Conservation (phyloP, 495 filamentous ascomycete genomes). For the Apiosordaria backusii region DNA sequence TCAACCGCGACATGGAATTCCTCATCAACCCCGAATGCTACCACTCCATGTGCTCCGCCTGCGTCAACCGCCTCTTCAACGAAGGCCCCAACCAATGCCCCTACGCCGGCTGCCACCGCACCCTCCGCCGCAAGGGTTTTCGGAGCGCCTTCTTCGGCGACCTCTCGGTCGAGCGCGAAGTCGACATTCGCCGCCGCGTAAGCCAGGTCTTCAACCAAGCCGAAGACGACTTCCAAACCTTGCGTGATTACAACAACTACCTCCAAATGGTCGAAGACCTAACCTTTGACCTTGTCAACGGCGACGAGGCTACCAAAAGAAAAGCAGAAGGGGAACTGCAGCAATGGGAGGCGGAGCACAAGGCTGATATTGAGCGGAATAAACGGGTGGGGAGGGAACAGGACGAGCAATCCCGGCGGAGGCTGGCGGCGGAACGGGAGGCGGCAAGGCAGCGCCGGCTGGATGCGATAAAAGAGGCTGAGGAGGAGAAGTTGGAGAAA, state of each 20-base stretch:
- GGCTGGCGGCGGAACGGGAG: constrained; percentile 42
- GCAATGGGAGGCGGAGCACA: constrained; percentile 65
- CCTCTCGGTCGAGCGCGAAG: constrained; percentile 85
- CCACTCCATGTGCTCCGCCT: constrained; percentile 95
- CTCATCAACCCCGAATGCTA: constrained; percentile 98
- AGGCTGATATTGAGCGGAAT: constrained; percentile 69
- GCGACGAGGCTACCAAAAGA: constrained; percentile 60
- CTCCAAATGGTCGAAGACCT: constrained; percentile 88
- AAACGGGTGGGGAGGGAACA: constrained; percentile 57
- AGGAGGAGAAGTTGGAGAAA: constrained; percentile 52
- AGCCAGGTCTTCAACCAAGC: constrained; percentile 79
- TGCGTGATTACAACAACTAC: constrained; percentile 86
- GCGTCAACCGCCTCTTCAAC: constrained; percentile 91
- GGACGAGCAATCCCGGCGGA: constrained; percentile 43
- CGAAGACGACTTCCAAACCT: constrained; percentile 83
- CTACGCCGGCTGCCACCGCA: constrained; percentile 78
- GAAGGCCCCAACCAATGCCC: constrained; percentile 87
- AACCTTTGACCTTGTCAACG: constrained; percentile 79
- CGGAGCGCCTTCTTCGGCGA: constrained; percentile 87
- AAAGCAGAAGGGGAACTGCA: constrained; percentile 63
- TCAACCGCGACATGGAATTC: constrained; percentile 89
- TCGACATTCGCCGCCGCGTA: constrained; percentile 82
- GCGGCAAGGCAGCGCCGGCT: constrained; percentile 58
- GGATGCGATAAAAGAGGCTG: constrained; percentile 56
- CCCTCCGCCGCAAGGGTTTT: constrained; percentile 79